Evolutionary conservation across 2,329 filamentous ascomycete genomes (phyloP), one percentile per base, ranked within the genome.

Genomic region (Orbilia javanica): DNA sequence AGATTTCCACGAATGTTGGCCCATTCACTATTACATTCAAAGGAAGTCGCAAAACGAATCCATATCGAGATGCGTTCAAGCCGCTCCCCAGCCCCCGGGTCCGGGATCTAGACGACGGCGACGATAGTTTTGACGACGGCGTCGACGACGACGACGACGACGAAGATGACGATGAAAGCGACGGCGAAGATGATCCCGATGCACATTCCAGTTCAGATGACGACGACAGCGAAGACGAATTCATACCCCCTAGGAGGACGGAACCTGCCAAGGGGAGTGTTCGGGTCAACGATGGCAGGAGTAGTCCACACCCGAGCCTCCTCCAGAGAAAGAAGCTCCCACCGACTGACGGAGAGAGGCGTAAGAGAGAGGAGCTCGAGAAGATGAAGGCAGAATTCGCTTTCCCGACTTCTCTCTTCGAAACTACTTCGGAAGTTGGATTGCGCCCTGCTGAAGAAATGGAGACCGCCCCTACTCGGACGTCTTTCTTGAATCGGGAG

Each of bases 371-470:
- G 25, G 60, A 66, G 31, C 46, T 72, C 27, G 75, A 79, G 50
- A 69, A 64, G 36, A 79, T 73, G 75, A 79, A 79, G 22, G 75
- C 75, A 5, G 75, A 79, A 25, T 79, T 79, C 25, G 75, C 75
- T n/a, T 79, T 79, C 25, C 75, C 75, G 5, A 79, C 69, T 39
- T 63, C 67, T 10, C 46, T 73, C 18, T 73, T 79, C 52, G 68
- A 79, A 42, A 73, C 68, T 11, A 66, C 73, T 31, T 66, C 66
- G 3, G 73, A 71, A 10, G 46, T 29, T 1, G 73, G 67, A 1
- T 44, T 53, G 20, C 73, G n/a, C n/a, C 64, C 52, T n/a, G 34
- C 66, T n/a, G 66, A 71, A 25, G 73, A 67, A 52, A 62, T 66
- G 18, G 73, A 77, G 42, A 65, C 66, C 7, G 29, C 48, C 8